phyloP scores from a whole-genome alignment of 768 basidiomycete genomes.

The Paxillus rubicundulus region DNA sequence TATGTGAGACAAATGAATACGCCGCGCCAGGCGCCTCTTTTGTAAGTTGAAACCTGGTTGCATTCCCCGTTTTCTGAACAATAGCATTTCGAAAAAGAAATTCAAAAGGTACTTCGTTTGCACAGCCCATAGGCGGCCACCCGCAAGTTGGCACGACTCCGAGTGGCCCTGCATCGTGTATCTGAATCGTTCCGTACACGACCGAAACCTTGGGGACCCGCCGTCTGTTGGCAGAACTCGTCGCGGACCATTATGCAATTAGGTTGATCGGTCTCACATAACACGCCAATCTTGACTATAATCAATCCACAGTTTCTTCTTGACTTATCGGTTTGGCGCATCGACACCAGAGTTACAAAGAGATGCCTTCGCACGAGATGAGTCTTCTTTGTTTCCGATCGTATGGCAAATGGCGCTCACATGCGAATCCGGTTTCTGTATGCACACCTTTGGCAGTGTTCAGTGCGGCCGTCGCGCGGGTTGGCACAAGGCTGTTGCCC shows the following conservation, averaged over 20 bases:
- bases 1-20: slow-evolving; percentile 9
- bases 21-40: slow-evolving; percentile 16
- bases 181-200: too few relatives aligned
- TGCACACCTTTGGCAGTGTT: slow-evolving; percentile 5
- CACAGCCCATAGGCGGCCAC: too few relatives aligned
- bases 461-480: background rate
- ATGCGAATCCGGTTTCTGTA: slow-evolving; percentile 24
- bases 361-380: slow-evolving; percentile 17
- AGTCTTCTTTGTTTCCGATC: slow-evolving; percentile 2
- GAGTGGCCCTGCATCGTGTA: too few relatives aligned
- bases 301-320: slow-evolving; percentile 17
- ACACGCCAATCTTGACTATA: slow-evolving; percentile 19
- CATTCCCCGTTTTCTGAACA: slow-evolving; percentile 3
- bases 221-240: background rate
- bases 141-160: too few relatives aligned
- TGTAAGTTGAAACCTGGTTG: slow-evolving; percentile 7
- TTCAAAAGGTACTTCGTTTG: too few relatives aligned
- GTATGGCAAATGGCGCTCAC: slow-evolving; percentile 11
- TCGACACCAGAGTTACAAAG: slow-evolving; percentile 11
- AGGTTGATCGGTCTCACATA: slow-evolving; percentile 9
- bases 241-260: slow-evolving; percentile 11
- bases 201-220: too few relatives aligned
- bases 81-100: background rate
- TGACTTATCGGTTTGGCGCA: slow-evolving; percentile 10
- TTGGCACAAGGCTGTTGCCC: slow-evolving; percentile 18